A percentile compares a stretch with the other conserved stretches of the same genome.
These are phyloP conservation scores for Aquanectria penicillioides DNA, from an alignment of 2,329 filamentous ascomycete genomes.

Conservation along the genomic window DNA sequence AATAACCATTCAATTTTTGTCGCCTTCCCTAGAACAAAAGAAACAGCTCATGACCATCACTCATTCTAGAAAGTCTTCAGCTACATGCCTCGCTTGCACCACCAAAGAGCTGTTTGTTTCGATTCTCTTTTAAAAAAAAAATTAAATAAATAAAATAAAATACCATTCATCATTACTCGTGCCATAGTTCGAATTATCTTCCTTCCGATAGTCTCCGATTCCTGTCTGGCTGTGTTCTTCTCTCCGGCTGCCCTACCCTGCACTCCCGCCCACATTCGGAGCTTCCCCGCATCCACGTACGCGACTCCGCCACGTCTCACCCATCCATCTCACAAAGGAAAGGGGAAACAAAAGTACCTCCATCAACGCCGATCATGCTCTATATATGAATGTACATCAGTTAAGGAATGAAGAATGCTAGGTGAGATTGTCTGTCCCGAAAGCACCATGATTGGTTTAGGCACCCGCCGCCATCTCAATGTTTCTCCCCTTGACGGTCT, in stretches of 20 bases:
- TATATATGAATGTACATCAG: constrained; percentile 11
- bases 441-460: constrained; percentile 25
- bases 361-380: constrained; percentile 6
- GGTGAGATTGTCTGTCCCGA: too few species aligned
- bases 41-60: too few species aligned
- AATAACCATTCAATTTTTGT: too few species aligned
- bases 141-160: neutral
- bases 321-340: neutral
- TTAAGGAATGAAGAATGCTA: constrained; percentile 8
- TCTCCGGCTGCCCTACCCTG: constrained; percentile 8
- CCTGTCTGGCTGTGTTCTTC: neutral
- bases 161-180: neutral
- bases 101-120: too few species aligned
- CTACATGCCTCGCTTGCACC: too few species aligned
- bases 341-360: neutral
- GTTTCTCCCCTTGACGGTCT: constrained; percentile 67
- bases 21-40: too few species aligned
- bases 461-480: constrained; percentile 42
- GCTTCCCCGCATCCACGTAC: neutral
- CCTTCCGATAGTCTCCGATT: neutral
- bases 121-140: neutral
- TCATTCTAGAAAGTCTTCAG: too few species aligned
- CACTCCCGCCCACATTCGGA: constrained; percentile 4
- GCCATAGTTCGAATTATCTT: neutral
- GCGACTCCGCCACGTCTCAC: neutral